Percentiles rank a stretch among this genome's conserved stretches.
These are phyloP conservation scores for Pythium brachiatum DNA, from an alignment of 352 stramenopile species.

Conservation along the genomic window DNA sequence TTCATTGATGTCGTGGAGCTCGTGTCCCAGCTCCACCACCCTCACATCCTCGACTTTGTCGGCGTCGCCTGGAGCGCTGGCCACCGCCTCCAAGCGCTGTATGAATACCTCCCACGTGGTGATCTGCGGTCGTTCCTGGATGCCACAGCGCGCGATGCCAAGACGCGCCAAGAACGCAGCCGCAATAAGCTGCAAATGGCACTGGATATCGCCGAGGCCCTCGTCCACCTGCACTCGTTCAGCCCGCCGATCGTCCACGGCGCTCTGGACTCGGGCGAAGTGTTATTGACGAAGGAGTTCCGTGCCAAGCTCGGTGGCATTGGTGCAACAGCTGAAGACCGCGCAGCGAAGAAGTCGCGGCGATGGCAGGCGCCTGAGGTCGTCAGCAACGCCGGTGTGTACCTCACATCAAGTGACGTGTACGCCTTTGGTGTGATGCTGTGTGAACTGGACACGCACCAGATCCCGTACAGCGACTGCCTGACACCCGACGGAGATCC, in stretches of 20 bases:
- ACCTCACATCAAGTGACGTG: constrained; percentile 17
- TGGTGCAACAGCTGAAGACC: constrained; percentile 15
- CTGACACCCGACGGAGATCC: constrained; percentile 8
- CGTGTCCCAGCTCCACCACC: constrained; percentile 22
- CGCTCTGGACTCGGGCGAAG: constrained; percentile 27
- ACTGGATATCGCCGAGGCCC: constrained; percentile 29
- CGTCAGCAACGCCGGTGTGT: constrained; percentile 5
- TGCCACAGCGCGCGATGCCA: constrained; percentile 19
- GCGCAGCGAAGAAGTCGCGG: constrained; percentile 10
- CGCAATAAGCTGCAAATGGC: constrained; percentile 28
- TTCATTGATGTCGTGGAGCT: constrained; percentile 32
- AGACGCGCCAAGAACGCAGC: constrained; percentile 19
- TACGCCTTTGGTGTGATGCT: constrained; percentile 29
- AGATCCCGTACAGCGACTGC: constrained; percentile 23
- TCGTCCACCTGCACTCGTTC: constrained; percentile 33
- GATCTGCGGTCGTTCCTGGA: constrained; percentile 27
- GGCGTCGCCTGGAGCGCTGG: constrained; percentile 22
- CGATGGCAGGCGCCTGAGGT: constrained; percentile 24
- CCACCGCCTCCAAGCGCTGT: constrained; percentile 15
- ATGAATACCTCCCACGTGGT: constrained; percentile 30
- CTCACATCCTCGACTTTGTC: constrained; percentile 28
- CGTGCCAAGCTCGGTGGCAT: constrained; percentile 31
- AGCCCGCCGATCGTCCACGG: constrained; percentile 26
- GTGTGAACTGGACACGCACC: constrained; percentile 24
- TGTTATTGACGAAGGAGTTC: constrained; percentile 26